Evolutionary conservation across 1,284 basidiomycete genomes (phyloP).

Genomic region (Malassezia arunalokei): DNA sequence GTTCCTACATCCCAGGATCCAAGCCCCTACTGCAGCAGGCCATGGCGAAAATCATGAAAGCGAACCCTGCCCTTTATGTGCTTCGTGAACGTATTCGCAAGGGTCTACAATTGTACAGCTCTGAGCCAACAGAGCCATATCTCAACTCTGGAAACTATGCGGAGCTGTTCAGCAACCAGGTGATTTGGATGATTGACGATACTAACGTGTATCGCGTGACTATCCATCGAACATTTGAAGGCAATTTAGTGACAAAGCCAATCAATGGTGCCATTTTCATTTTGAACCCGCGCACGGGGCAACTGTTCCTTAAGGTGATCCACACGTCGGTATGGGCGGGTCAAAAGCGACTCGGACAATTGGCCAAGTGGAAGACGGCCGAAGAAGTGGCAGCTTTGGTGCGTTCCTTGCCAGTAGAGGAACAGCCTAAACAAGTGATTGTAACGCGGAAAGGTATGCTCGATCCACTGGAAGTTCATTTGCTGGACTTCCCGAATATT

Average conservation of each 20-base stretch:
- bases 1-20: constrained; percentile 98
- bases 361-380: constrained; percentile 99
- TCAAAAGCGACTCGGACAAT: constrained; percentile 96
- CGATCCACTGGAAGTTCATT: constrained; percentile 75
- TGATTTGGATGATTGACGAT: constrained; percentile 99
- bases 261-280: constrained; percentile 99
- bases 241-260: constrained; percentile 98
- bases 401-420: constrained; percentile 91
- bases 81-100: constrained; percentile 96
- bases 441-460: constrained; percentile 99
- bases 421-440: constrained; percentile 98
- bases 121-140: constrained; percentile 97
- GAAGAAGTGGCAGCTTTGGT: constrained; percentile 98
- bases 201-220: constrained; percentile 99
- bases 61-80: constrained; percentile 94
- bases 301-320: constrained; percentile 96
- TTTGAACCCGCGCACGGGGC: constrained; percentile 96
- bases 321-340: constrained; percentile 99
- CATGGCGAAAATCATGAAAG: constrained; percentile 99
- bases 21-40: constrained; percentile 97
- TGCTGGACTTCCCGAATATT: constrained; percentile 97
- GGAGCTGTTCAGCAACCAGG: constrained; percentile 96
- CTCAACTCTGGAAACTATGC: constrained; percentile 94
- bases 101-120: constrained; percentile 94
- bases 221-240: constrained; percentile 99